Evolutionary conservation across 495 filamentous ascomycete genomes (phyloP).

Genomic region (Penicillium atrosanguineum): DNA sequence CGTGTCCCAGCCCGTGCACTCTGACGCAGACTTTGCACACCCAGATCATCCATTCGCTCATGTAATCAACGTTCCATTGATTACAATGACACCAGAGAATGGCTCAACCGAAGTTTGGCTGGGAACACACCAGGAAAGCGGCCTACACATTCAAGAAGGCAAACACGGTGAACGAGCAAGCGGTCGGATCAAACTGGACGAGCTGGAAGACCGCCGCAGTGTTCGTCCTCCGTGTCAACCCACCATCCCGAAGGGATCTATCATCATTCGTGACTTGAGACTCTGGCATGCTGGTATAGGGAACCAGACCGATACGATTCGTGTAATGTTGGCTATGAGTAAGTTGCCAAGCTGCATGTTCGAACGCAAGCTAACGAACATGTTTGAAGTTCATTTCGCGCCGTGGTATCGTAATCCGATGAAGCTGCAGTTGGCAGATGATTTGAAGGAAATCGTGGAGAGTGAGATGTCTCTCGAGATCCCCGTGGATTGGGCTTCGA

Average conservation of each 20-base stretch:
- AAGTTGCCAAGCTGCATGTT: constrained; percentile 23
- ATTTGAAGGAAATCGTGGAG: constrained; percentile 38
- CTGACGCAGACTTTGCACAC: constrained; percentile 56
- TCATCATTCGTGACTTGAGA: constrained; percentile 54
- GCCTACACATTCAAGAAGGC: constrained; percentile 43
- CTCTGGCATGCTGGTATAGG: constrained; percentile 63
- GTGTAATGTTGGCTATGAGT: constrained; percentile 60
- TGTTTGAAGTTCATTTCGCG: constrained; percentile 32
- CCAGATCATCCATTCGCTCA: constrained; percentile 52
- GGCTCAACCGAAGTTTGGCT: constrained; percentile 61
- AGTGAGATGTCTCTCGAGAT: constrained; percentile 35
- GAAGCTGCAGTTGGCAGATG: constrained; percentile 47
- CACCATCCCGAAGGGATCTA: constrained; percentile 47
- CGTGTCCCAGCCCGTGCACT: constrained; percentile 50
- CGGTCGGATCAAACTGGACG: constrained; percentile 42
- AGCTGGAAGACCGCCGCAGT: constrained; percentile 38
- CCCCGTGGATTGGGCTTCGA: constrained; percentile 40
- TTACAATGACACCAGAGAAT: constrained; percentile 51
- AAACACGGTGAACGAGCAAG: constrained; percentile 48
- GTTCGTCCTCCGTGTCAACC: constrained; percentile 49
- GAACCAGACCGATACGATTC: constrained; percentile 44
- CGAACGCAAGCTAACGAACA: constrained; percentile 9
- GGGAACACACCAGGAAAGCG: constrained; percentile 47
- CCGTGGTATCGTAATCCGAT: constrained; percentile 51
- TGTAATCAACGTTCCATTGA: constrained; percentile 54